Evolutionary conservation across 345 rosid species (phyloP).

Genomic region (Hevea brasiliensis): DNA sequence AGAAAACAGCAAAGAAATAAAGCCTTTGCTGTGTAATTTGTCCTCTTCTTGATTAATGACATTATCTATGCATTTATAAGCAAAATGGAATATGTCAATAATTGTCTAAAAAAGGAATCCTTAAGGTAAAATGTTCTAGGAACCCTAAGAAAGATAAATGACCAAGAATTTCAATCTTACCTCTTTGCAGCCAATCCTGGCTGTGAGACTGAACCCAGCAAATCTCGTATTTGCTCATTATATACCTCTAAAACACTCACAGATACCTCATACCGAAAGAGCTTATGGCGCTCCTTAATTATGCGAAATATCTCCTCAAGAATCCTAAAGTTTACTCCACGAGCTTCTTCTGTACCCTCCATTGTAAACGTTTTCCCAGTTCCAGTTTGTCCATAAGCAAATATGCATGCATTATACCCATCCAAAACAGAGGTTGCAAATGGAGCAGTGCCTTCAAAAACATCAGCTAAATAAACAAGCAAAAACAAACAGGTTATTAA

Average conservation of each 20-base stretch:
- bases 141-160: not conserved
- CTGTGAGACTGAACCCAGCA: conserved; percentile 60
- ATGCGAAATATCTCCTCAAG: conserved; percentile 74
- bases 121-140: not conserved
- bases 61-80: not conserved
- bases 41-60: not conserved
- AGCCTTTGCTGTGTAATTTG: not conserved
- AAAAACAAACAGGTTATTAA: conserved; percentile 10
- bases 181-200: conserved; percentile 62
- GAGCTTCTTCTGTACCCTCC: conserved; percentile 84
- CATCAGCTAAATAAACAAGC: conserved; percentile 55
- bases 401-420: conserved; percentile 94
- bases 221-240: conserved; percentile 92
- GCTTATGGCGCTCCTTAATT: conserved; percentile 60
- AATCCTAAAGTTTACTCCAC: conserved; percentile 93
- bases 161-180: conserved; percentile 27
- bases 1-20: too few species aligned
- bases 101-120: not conserved
- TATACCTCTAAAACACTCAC: conserved; percentile 97
- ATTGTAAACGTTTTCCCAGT: conserved; percentile 91
- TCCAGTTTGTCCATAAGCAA: conserved; percentile 97
- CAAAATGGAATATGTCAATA: not conserved
- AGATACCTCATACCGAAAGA: conserved; percentile 64
- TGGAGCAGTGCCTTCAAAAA: conserved; percentile 85
- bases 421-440: conserved; percentile 88